Base-by-base conservation (phyloP, 2,329 filamentous ascomycete species). In the Didymella pinodella region DNA sequence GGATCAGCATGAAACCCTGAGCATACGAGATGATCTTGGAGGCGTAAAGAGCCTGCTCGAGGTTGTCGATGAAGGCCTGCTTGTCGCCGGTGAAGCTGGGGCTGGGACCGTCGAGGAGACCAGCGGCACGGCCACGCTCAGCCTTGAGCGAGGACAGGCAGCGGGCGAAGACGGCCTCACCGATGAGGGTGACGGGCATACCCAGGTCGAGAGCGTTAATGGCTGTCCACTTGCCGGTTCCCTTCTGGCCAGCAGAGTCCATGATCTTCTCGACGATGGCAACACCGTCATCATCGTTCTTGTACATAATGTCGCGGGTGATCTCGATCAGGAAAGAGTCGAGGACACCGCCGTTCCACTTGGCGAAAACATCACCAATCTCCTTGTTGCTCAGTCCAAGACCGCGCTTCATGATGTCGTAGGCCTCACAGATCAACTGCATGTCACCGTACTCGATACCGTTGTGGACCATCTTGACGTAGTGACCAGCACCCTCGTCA, bases 401-500 rank as follows among this genome's bases (percentile, higher is more conserved):
- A 80, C 93, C 95, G 71, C 95, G 94, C 89, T 98, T 98, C 90
- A 99, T 91, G 84, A 99, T 97, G 80, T 99, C 95, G 84, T 99
- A 99, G 74, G 95, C 95, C 89, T 99, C 95, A 83, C 90, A 96
- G 80, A 99, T 99, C 77, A 99, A 87, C 86, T 99, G 95, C 95
- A 99, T 99, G 85, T 99, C 95, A 88, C 95, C 95, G 80, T 99
- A 99, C 85, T 99, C 95, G 75, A 99, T 99, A 87, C 95, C 95
- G 84, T 99, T 99, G 90, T 99, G 95, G 66, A 99, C 95, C 95
- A 99, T 99, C 91, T 99, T 99, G 86, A 99, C 94, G 86, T 97
- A 99, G 89, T 99, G 95, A 74, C 95, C 95, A 83, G 95, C 92
- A 88, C 95, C 95, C 82, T 98, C 93, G 83, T 98, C 95, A 84